Conservation (phyloP, 176 grass and related monocot species). For the Carex myosuroides region DNA sequence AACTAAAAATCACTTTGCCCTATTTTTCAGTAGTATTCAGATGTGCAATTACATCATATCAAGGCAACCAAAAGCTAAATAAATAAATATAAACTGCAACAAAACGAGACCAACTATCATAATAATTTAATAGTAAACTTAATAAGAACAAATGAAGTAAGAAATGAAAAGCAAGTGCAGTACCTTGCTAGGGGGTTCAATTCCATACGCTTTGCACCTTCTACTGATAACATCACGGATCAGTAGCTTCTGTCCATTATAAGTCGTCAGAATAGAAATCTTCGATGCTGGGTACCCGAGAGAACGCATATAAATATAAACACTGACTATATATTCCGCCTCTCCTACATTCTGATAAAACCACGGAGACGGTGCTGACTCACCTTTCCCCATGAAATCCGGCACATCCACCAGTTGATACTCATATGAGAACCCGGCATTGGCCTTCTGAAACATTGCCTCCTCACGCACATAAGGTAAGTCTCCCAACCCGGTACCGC, state of each 20-base stretch:
- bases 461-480: conserved; percentile 75
- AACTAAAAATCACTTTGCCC: not conserved
- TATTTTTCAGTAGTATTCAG: not conserved
- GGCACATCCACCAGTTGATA: conserved; percentile 97
- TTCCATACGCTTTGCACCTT: conserved; percentile 78
- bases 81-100: not conserved
- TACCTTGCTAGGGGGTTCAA: conserved; percentile 91
- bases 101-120: not conserved
- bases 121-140: conserved; percentile 1
- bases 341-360: conserved; percentile 99
- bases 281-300: conserved; percentile 82
- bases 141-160: conserved; percentile 13
- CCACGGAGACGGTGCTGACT: conserved; percentile 89
- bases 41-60: conserved; percentile 20
- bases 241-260: conserved; percentile 96
- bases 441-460: conserved; percentile 80
- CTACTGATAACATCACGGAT: conserved; percentile 96
- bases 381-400: conserved; percentile 80
- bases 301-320: conserved; percentile 96
- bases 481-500: conserved; percentile 93
- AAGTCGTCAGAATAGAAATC: conserved; percentile 96
- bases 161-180: conserved; percentile 4
- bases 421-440: conserved; percentile 87
- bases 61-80: not conserved
- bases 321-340: conserved; percentile 89